Base-by-base conservation (phyloP, 805 yeast genomes). In the Candida ovalis region DNA sequence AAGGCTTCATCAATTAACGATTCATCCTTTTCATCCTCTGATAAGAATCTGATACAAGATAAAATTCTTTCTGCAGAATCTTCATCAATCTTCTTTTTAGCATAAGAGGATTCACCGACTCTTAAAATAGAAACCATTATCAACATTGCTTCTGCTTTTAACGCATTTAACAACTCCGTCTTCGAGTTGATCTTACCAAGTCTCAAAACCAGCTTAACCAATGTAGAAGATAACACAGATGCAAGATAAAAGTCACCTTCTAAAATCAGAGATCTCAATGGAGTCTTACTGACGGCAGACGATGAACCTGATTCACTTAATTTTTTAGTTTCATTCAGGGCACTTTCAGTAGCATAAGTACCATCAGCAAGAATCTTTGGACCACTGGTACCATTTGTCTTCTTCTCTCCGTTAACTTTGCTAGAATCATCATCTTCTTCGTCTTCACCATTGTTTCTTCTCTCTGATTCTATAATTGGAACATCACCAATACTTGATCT, bases 311-410 rank as follows among this genome's bases (percentile, higher is more conserved):
- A 65, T n/a, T 75, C 71, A 5, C 64, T 66, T 15, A 54, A 54
- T 22, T 58, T 51, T 19, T 51, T 51, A n/a, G 65, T 64, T 19
- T 72, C 70, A 15, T 86, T 86, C 48, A 84, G 70, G 0, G 96
- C 94, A 53, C 82, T 81, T 69, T 94, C 99, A 38, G 97, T 88
- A 25, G 99, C 99, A 69, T 94, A 94, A 0, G 99, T 94, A 58
- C 99, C 99, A 71, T 94, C 99, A n/a, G 99, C 96, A 55, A 94
- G 76, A 50, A 94, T 84, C 50, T 86, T 84, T 19, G 97, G 97
- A 40, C 88, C 88, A 2, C 58, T 44, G 5, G 69, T 64, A 35
- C 72, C 75, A 21, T 62, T 64, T 30, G 66, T 46, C 48, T 46
- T 47, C 22, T 43, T 27, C 27, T 50, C 60, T 24, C 25, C 36